Evolutionary conservation across 129 eudicot species (phyloP), one percentile per base, ranked within the genome.

Genomic region (Flaveria trinervia): DNA sequence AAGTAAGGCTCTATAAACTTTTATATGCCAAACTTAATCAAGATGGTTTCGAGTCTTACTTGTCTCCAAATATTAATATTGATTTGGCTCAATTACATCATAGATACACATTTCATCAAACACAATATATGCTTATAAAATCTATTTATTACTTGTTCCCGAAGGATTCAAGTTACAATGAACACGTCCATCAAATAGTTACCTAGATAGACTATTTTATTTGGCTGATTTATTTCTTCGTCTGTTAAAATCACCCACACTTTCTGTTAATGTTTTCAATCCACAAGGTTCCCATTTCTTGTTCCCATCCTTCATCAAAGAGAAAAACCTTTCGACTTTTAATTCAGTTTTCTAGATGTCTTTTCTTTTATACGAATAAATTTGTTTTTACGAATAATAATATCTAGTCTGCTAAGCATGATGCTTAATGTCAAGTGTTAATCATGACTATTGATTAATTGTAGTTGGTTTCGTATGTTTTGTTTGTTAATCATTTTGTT

Each of bases 401-500:
- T 64, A 26, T 9, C n/a, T 43, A 43, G 10, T 28, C 7, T 13
- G 45, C 39, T 11, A 30, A 16, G 15, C 33, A 18, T 5, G 49
- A 69, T 41, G 18, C 72, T 22, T 52, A 51, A 64, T 14, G 33
- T 49, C 46, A 64, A 36, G 18, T 55, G 49, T 12, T 80, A 43
- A 73, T 80, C 70, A 73, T 55, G 74, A 65, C 28, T 73, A 65
- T 73, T 66, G 83, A 80, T 74, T 45, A 73, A 73, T 41, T 56
- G 26, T 73, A 9, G 62, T 41, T 65, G 57, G 26, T 46, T 41
- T 52, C 3, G 11, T 9, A 9, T 55, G 49, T 16, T 67, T 80
- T 33, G 73, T 77, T 62, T 79, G 73, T 62, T 50, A 48, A 48
- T 71, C 10, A 79, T 48, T 44, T 43, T 44, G 10, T 15, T 57